Conservation (phyloP, 805 yeast species). For the Schwanniomyces sp. region DNA sequence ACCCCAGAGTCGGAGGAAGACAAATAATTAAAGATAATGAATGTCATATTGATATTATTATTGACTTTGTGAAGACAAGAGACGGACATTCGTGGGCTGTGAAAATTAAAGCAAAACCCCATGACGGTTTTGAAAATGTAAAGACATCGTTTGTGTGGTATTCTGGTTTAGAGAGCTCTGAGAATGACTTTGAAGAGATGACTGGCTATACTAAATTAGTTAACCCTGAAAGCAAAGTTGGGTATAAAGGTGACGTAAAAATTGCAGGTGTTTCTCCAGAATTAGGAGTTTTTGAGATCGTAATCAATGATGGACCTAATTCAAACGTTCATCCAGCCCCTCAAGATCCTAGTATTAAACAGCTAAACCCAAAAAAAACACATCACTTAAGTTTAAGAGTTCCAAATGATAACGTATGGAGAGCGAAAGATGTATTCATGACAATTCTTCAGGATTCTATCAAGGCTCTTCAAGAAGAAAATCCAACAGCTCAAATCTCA, state of each 20-base stretch:
- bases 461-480: constrained; percentile 36
- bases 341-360: constrained; percentile 28
- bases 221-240: constrained; percentile 21
- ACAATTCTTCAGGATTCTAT: constrained; percentile 71
- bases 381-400: constrained; percentile 69
- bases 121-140: constrained; percentile 44
- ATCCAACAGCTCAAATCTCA: constrained; percentile 28
- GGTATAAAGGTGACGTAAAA: constrained; percentile 38
- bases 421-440: constrained; percentile 71
- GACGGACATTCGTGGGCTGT: constrained; percentile 81
- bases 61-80: constrained; percentile 72
- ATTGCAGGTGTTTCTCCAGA: constrained; percentile 52
- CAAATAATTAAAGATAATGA: constrained; percentile 71
- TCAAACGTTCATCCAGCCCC: constrained; percentile 44
- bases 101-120: constrained; percentile 66
- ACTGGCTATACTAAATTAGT: constrained; percentile 26
- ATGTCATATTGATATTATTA: constrained; percentile 58
- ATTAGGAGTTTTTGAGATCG: constrained; percentile 65
- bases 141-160: constrained; percentile 74
- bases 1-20: constrained; percentile 84
- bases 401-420: constrained; percentile 75
- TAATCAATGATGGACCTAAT: constrained; percentile 55
- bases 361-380: constrained; percentile 56
- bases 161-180: constrained; percentile 68
- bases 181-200: constrained; percentile 8